Conservation (phyloP, 805 yeast genomes). For the Metschnikowia borealis region DNA sequence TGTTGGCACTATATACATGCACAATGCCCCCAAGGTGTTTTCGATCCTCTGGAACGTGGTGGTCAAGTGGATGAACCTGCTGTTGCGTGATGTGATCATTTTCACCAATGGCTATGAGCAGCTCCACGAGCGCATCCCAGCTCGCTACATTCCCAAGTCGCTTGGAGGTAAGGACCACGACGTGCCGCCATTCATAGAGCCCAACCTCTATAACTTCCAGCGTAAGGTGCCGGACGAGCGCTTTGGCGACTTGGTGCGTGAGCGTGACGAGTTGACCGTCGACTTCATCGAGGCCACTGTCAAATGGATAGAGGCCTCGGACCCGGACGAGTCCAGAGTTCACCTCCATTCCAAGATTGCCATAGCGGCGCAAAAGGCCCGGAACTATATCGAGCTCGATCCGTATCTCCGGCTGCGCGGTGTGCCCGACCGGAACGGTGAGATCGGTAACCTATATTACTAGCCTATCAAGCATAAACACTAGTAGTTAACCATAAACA, state of each 20-base stretch:
- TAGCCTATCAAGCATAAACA: not conserved
- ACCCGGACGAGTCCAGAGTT: slow-evolving; percentile 5
- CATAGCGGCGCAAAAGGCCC: slow-evolving; percentile 8
- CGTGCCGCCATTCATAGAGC: slow-evolving; percentile 10
- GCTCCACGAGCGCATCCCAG: slow-evolving; percentile 7
- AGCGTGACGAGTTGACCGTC: slow-evolving; percentile 13
- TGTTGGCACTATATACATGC: slow-evolving; percentile 10
- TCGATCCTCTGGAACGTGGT: slow-evolving; percentile 12
- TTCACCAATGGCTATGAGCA: slow-evolving; percentile 8
- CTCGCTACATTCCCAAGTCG: slow-evolving; percentile 8
- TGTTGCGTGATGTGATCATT: slow-evolving; percentile 6
- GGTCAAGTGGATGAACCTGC: slow-evolving; percentile 12
- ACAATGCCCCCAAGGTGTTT: slow-evolving; percentile 14
- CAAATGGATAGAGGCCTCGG: slow-evolving; percentile 12
- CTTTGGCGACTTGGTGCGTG: slow-evolving; percentile 6
- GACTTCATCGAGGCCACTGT: slow-evolving; percentile 12
- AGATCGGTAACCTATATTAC: not conserved
- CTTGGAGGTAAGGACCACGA: slow-evolving; percentile 12
- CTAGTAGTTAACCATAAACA: too few species aligned
- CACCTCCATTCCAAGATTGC: slow-evolving; percentile 7
- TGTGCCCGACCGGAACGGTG: slow-evolving; percentile 12
- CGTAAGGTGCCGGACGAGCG: slow-evolving; percentile 10
- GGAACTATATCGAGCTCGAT: slow-evolving; percentile 10
- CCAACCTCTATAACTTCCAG: slow-evolving; percentile 4
- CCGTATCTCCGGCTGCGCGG: slow-evolving; percentile 14